These are phyloP conservation scores for Aspergillus spinulosporus DNA, from an alignment of 2,329 filamentous ascomycete genomes.

Conservation along the genomic window DNA sequence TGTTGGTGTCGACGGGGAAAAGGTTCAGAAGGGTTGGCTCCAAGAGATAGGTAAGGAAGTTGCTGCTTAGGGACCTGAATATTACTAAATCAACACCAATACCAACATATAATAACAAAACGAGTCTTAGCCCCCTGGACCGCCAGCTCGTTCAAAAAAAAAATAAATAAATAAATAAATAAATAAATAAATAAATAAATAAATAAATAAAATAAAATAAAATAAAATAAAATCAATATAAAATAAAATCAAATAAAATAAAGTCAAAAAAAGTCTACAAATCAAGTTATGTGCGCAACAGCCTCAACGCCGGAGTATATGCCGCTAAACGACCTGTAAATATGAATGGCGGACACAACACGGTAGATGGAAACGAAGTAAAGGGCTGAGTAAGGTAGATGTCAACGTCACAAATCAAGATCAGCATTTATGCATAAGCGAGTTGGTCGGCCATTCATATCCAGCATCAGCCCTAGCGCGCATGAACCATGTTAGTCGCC, in stretches of 20 bases:
- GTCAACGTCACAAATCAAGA: not conserved
- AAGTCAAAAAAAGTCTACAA: not conserved
- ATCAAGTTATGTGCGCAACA: not conserved
- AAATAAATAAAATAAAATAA: no score
- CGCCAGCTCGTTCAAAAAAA: not conserved
- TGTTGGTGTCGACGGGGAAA: no score
- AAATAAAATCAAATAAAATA: not conserved
- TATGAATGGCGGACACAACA: slow-evolving; percentile 3
- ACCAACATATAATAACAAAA: slow-evolving; percentile 13
- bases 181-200: no score
- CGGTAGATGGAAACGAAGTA: not conserved
- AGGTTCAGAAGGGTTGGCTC: no score
- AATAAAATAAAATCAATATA: no score
- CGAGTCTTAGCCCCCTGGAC: not conserved
- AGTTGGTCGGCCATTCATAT: slow-evolving; percentile 63
- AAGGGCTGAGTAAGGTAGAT: not conserved
- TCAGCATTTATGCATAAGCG: slow-evolving; percentile 56
- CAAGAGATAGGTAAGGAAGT: no score
- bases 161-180: no score
- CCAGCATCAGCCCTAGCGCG: slow-evolving; percentile 47
- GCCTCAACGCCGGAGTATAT: slow-evolving; percentile 4
- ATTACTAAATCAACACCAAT: slow-evolving; percentile 16
- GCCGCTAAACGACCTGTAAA: slow-evolving; percentile 32
- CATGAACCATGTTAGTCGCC: slow-evolving; percentile 5
- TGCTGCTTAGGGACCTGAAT: not conserved